These are phyloP conservation scores for Plantago elongata DNA, from an alignment of 257 asterid species.

Conservation along the genomic window DNA sequence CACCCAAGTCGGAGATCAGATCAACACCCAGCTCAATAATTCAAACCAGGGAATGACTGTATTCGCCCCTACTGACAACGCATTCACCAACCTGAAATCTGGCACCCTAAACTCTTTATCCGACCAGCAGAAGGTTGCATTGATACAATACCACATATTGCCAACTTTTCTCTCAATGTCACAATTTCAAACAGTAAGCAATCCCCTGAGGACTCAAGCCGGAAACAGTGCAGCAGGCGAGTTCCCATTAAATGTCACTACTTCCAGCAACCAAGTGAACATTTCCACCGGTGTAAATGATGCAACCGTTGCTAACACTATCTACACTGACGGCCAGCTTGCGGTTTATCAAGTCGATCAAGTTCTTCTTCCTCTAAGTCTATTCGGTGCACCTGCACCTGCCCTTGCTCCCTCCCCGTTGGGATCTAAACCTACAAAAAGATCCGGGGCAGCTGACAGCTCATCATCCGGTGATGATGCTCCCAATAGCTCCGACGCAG, in stretches of 20 bases:
- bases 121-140: constrained; percentile 63
- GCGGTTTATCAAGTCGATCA: constrained; percentile 78
- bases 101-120: constrained; percentile 69
- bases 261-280: constrained; percentile 73
- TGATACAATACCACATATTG: constrained; percentile 65
- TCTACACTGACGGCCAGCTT: constrained; percentile 63
- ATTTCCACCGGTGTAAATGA: constrained; percentile 68
- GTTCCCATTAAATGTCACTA: constrained; percentile 69
- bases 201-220: constrained; percentile 82
- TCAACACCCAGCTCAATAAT: constrained; percentile 76
- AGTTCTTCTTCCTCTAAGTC: constrained; percentile 70
- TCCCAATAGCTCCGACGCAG: constrained; percentile 45
- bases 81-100: constrained; percentile 54
- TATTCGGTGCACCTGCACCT: constrained; percentile 65
- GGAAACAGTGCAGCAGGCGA: constrained; percentile 48
- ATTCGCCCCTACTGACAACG: constrained; percentile 75
- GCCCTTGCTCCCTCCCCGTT: constrained; percentile 47
- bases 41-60: constrained; percentile 70
- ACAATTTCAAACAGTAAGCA: constrained; percentile 82
- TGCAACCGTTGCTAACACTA: constrained; percentile 57
- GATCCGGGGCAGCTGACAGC: constrained; percentile 31
- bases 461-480: constrained; percentile 41
- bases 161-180: constrained; percentile 51
- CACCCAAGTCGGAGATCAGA: constrained; percentile 69
- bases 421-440: constrained; percentile 32